Base-by-base conservation (phyloP, 495 filamentous ascomycete genomes). In the Penicillium mononematosum region DNA sequence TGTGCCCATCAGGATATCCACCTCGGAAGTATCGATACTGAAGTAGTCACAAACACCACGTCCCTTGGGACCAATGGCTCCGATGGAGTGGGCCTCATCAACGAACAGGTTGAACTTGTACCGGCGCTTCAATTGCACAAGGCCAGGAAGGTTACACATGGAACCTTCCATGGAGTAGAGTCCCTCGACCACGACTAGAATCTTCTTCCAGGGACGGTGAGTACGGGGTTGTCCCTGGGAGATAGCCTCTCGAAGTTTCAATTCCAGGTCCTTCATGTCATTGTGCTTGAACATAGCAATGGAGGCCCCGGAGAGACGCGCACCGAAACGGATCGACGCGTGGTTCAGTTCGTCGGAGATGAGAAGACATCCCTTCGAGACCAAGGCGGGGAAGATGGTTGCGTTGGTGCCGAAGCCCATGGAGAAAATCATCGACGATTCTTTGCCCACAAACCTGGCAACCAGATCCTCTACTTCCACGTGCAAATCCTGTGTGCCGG, bases 81-180 rank as follows among this genome's bases (percentile, higher is more conserved):
- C 94, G 58, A 98, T 87, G 14, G 92, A 97, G 77, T 98, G 94
- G 14, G 94, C 94, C 77, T 98, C 94, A 67, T 98, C 94, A 50
- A 98, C 80, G 59, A 96, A 98, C 16, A 98, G 83, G 66, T 89
- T 79, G 77, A 96, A 98, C 79, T 96, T 98, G 83, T 98, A 98
- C 65, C 88, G 91, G 68, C 86, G 88, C 79, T 94, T 96, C 63
- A 98, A 81, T 38, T 78, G 79, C 56, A 98, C 71, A 41, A 98
- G 71, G 55, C 89, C 90, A 14, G 93, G 94, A 29, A 98, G 83
- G 65, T 98, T 92, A 70, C 88, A 91, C 92, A 98, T 97, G 44
- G 92, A 96, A 31, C 94, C 94, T 74, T 98, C 94, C 94, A 98
- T 98, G 2, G 92, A 97, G 77, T 98, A 98, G 0, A 98, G 83